Percentiles rank a stretch among this genome's conserved stretches.
Conservation (phyloP, 257 asterid species). For the Salvia miltiorrhiza region DNA sequence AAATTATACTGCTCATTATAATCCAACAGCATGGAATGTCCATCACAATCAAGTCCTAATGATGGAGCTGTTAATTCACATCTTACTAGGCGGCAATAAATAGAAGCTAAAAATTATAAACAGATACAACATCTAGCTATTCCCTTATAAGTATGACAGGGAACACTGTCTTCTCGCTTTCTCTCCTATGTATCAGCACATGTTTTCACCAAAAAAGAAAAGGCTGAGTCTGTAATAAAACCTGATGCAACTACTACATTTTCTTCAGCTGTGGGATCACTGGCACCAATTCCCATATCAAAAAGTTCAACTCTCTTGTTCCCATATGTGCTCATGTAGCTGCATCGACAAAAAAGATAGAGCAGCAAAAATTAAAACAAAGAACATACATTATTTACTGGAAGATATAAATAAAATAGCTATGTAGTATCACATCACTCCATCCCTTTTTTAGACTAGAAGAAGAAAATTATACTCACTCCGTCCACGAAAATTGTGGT, state of each 20-base stretch:
- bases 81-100: not conserved
- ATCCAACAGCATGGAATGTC: conserved; percentile 16
- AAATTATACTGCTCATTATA: conserved; percentile 1
- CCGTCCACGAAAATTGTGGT: too few relatives aligned
- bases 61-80: not conserved
- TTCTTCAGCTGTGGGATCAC: conserved; percentile 88
- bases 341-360: conserved; percentile 32
- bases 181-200: conserved; percentile 8
- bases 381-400: not conserved
- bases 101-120: conserved; percentile 6
- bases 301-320: conserved; percentile 95
- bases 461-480: too few relatives aligned
- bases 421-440: not conserved
- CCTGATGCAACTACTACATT: conserved; percentile 93
- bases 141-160: not conserved
- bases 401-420: not conserved
- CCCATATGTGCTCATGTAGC: conserved; percentile 92
- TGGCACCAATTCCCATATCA: conserved; percentile 78
- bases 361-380: not conserved
- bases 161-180: not conserved
- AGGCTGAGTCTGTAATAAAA: conserved; percentile 19
- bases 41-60: conserved; percentile 9
- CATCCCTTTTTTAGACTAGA: not conserved
- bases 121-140: not conserved
- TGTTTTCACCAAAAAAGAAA: not conserved